Percentiles rank a stretch among this genome's conserved stretches.
Conservation (phyloP, 202 grass and related monocot species). For the Digitaria exilis region DNA sequence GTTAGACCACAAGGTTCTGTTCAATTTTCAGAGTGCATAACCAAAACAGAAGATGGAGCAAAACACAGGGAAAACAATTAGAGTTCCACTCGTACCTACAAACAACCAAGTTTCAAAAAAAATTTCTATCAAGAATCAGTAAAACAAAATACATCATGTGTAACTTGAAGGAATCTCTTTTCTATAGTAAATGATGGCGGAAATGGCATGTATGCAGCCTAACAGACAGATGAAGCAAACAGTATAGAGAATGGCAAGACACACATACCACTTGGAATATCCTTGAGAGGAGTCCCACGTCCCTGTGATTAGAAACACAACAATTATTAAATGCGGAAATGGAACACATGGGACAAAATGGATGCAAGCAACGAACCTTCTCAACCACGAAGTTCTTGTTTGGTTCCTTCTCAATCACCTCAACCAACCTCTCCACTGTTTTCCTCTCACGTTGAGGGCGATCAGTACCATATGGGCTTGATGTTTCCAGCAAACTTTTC, state of each 20-base stretch:
- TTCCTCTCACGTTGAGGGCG: constrained; percentile 97
- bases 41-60: constrained; percentile 16
- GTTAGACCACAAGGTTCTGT: constrained; percentile 11
- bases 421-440: constrained; percentile 95
- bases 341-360: constrained; percentile 29
- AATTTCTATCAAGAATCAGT: constrained; percentile 18
- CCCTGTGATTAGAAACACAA: constrained; percentile 59
- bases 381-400: constrained; percentile 76
- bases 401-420: constrained; percentile 98
- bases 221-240: constrained; percentile 1
- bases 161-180: constrained; percentile 4
- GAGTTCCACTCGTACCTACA: constrained; percentile 9
- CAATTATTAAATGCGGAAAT: constrained; percentile 14
- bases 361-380: constrained; percentile 62
- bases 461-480: constrained; percentile 62
- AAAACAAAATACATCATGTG: constrained; percentile 22
- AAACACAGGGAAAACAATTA: background rate
- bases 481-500: constrained; percentile 55
- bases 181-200: background rate
- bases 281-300: constrained; percentile 89
- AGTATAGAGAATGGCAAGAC: constrained; percentile 12
- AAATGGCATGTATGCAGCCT: background rate
- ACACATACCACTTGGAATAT: constrained; percentile 81
- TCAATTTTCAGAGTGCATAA: background rate
- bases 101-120: constrained; percentile 22